Percentiles rank a stretch among this genome's conserved stretches.
Evolutionary conservation across 1,284 basidiomycete genomes (phyloP).

Genomic region (Vanrija pseudolonga): DNA sequence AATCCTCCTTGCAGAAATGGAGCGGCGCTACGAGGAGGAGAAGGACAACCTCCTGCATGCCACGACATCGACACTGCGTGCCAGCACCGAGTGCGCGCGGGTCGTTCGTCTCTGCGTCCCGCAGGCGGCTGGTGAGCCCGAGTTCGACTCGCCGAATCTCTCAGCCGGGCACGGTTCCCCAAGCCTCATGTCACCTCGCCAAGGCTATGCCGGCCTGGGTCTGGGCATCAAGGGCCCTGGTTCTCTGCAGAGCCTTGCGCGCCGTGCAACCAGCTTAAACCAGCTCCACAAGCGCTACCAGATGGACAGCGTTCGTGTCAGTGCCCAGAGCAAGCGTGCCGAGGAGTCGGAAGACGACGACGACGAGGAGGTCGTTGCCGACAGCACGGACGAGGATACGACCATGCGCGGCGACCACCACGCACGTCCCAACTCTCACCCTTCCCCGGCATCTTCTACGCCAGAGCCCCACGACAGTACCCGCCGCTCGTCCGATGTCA

Average conservation of each 20-base stretch:
- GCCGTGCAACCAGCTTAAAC: constrained; percentile 52
- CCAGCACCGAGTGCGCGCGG: constrained; percentile 81
- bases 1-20: constrained; percentile 76
- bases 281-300: constrained; percentile 35
- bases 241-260: constrained; percentile 52
- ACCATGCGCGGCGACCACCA: background rate
- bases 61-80: constrained; percentile 80
- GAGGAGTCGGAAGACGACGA: constrained; percentile 20
- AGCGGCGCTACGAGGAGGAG: constrained; percentile 80
- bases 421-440: constrained; percentile 11
- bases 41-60: constrained; percentile 68
- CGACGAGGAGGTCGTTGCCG: constrained; percentile 34
- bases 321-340: background rate
- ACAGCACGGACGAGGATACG: constrained; percentile 40
- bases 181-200: background rate
- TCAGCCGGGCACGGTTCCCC: background rate
- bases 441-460: background rate
- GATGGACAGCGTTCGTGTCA: constrained; percentile 22
- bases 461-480: constrained; percentile 7
- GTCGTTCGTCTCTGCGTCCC: constrained; percentile 71
- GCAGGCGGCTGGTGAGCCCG: constrained; percentile 28
- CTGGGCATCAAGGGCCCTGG: constrained; percentile 30
- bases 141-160: constrained; percentile 7
- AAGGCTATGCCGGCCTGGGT: constrained; percentile 11
- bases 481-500: constrained; percentile 12